Evolutionary conservation across 1,284 basidiomycete species (phyloP).

Genomic region (Ganoderma meredithae): DNA sequence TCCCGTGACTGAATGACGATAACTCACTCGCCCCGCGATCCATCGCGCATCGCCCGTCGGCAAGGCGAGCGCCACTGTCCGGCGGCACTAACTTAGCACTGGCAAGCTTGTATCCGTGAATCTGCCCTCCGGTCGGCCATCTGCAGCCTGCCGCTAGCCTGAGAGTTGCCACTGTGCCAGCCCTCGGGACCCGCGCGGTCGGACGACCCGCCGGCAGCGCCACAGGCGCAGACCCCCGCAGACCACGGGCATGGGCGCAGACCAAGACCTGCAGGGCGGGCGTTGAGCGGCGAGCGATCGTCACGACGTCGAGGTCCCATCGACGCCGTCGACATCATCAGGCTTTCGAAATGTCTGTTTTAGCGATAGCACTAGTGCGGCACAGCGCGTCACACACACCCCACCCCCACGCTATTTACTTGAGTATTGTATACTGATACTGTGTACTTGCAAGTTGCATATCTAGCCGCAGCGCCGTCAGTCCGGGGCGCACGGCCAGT

Average conservation of each 20-base stretch:
- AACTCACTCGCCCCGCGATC: constrained; percentile 6
- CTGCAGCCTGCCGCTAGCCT: not conserved
- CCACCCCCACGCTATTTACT: no score
- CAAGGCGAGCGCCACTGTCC: constrained; percentile 1
- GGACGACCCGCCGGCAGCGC: constrained; percentile 16
- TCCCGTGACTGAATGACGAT: not conserved
- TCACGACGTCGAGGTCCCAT: constrained; percentile 21
- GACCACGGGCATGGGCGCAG: no score
- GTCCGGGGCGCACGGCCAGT: not conserved
- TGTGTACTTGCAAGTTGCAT: not conserved
- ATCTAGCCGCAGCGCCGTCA: not conserved
- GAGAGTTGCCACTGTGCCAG: not conserved
- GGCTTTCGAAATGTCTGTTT: not conserved
- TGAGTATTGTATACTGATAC: no score
- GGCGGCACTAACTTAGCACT: not conserved
- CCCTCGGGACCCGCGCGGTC: not conserved
- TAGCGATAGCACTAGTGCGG: not conserved
- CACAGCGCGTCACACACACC: no score
- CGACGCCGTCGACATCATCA: not conserved
- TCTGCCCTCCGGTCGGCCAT: constrained; percentile 2
- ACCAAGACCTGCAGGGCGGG: constrained; percentile 11
- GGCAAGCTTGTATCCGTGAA: not conserved
- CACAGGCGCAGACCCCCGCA: not conserved
- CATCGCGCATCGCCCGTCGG: constrained; percentile 4
- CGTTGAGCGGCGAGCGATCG: constrained; percentile 28